phyloP scores from a whole-genome alignment of 768 basidiomycete species.

The Pleurotus tuber-regium region DNA sequence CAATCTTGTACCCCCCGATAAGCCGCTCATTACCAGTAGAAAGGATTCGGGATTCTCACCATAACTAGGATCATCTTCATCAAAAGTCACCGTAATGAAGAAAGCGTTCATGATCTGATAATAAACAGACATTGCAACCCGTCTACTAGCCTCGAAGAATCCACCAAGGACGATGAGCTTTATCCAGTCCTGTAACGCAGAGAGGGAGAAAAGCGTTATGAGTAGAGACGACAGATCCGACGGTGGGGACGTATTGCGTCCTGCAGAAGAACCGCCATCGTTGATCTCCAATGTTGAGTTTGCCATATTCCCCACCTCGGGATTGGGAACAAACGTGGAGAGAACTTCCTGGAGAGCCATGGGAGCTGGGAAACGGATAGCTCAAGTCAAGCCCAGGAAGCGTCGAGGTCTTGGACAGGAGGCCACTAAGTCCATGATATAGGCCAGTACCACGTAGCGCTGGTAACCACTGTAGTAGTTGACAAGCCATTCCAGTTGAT shows the following conservation, averaged over 20 bases:
- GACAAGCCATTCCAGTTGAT: neutral
- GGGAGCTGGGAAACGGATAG: too few species aligned
- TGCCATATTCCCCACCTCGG: neutral
- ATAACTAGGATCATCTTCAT: conserved; percentile 34
- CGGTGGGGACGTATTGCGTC: neutral
- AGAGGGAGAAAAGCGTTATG: conserved; percentile 30
- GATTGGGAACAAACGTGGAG: conserved; percentile 1
- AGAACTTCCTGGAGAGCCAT: conserved; percentile 9
- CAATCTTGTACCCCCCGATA: conserved; percentile 36
- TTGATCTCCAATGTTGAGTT: neutral
- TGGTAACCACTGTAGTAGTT: neutral
- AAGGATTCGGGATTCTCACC: conserved; percentile 12
- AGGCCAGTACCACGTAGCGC: conserved; percentile 5
- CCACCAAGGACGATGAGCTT: conserved; percentile 52
- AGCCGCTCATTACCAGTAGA: neutral
- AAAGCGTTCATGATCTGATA: conserved; percentile 36
- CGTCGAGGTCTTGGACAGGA: neutral
- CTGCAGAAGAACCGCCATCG: neutral
- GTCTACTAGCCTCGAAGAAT: conserved; percentile 46
- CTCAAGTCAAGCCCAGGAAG: neutral
- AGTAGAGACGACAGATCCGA: conserved; percentile 15
- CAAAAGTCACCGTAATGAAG: conserved; percentile 50
- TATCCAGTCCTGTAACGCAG: conserved; percentile 49
- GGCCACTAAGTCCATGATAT: neutral
- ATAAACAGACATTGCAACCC: conserved; percentile 35